These are phyloP conservation scores for Vitis vinifera DNA, from an alignment of 164 flowering plant species.

Conservation along the genomic window ASM3070453v1 NC_081818.1:4360501-4361000, in stretches of 20 bases:
- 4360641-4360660: too few relatives aligned
- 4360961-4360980: conserved; percentile 61
- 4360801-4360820: background rate
- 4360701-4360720: conserved; percentile 5
- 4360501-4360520: too few relatives aligned
- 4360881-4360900: conserved; percentile 24
- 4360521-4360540: too few relatives aligned
- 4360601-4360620: too few relatives aligned
- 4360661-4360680: too few relatives aligned
- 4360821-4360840: conserved; percentile 1
- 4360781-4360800: conserved; percentile 8
- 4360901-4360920: conserved; percentile 64
- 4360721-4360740: too few relatives aligned
- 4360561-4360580: too few relatives aligned
- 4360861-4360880: conserved; percentile 25
- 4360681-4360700: background rate
- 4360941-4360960: conserved; percentile 66
- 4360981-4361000: conserved; percentile 68
- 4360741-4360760: too few relatives aligned
- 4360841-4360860: conserved; percentile 12
- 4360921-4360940: conserved; percentile 65
- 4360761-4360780: background rate
- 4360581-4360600: too few relatives aligned
- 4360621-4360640: too few relatives aligned
- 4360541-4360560: too few relatives aligned